Percentiles rank a stretch among this genome's conserved stretches.
Conservation (phyloP, 805 yeast species). For the Phaffomyces thermotolerans region DNA sequence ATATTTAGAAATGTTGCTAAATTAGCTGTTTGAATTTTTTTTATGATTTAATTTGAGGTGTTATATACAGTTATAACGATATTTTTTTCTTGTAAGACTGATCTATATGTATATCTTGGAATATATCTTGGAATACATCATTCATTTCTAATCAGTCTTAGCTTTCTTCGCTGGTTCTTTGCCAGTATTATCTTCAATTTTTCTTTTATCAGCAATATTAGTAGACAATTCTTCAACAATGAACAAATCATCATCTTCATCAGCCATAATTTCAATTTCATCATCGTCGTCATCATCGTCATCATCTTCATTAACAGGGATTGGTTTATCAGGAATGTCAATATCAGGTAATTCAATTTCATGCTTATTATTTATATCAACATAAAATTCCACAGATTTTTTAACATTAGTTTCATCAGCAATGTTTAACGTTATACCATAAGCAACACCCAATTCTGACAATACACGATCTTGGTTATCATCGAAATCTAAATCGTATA, state of each 20-base stretch:
- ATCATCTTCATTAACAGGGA: constrained; percentile 15
- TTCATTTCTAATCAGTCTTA: constrained; percentile 4
- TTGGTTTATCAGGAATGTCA: constrained; percentile 25
- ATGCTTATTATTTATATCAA: constrained; percentile 25
- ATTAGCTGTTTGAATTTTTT: no score
- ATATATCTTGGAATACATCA: not conserved
- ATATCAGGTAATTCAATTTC: constrained; percentile 27
- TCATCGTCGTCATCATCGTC: constrained; percentile 18
- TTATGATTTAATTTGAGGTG: no score
- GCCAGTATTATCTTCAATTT: constrained; percentile 4
- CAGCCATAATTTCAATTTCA: constrained; percentile 11
- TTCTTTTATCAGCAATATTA: constrained; percentile 19
- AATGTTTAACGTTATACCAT: constrained; percentile 60
- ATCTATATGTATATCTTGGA: no score
- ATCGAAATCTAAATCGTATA: constrained; percentile 85
- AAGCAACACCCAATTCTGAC: constrained; percentile 42
- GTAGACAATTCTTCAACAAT: constrained; percentile 9
- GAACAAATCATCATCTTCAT: constrained; percentile 15
- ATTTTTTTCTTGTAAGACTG: no score
- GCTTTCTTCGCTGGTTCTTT: constrained; percentile 1
- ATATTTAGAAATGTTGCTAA: no score
- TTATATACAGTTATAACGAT: no score
- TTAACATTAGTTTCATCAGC: constrained; percentile 73
- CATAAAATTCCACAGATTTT: constrained; percentile 57
- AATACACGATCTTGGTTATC: constrained; percentile 55